Percentiles rank a stretch among this genome's conserved stretches.
Conservation (phyloP, 192 early-diverging fungal species). For the Mortierella claussenii region DNA sequence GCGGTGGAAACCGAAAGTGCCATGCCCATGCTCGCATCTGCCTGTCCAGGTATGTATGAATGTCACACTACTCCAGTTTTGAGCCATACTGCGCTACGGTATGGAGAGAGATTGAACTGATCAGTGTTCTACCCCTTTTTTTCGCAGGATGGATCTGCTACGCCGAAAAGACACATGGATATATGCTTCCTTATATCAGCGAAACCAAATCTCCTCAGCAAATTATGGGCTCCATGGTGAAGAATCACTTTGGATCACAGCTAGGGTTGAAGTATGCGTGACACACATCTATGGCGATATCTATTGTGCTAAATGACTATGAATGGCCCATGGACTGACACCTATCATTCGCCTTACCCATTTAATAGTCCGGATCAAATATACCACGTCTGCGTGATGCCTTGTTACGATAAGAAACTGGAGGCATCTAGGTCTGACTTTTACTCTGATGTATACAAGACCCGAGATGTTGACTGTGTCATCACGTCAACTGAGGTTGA, state of each 20-base stretch:
- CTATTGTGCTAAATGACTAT: neutral
- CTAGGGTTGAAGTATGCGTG: conserved; percentile 58
- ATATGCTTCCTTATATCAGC: conserved; percentile 89
- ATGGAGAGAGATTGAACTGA: neutral
- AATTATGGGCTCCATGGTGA: conserved; percentile 94
- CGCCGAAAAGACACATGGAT: conserved; percentile 96
- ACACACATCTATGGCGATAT: no score
- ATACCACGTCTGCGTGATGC: conserved; percentile 96
- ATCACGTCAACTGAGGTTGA: conserved; percentile 95
- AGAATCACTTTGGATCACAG: conserved; percentile 79
- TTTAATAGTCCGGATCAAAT: conserved; percentile 71
- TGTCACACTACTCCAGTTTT: neutral
- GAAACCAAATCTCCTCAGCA: conserved; percentile 97
- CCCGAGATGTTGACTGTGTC: conserved; percentile 96
- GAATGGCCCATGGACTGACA: neutral
- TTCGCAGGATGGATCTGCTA: conserved; percentile 95
- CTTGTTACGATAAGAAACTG: conserved; percentile 99
- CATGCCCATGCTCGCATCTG: conserved; percentile 34
- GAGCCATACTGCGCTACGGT: neutral
- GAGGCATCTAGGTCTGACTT: conserved; percentile 96
- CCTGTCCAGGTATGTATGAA: conserved; percentile 41
- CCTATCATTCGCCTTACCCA: neutral
- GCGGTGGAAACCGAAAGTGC: conserved; percentile 34
- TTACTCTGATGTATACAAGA: conserved; percentile 80
- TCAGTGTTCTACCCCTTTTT: neutral